Base-by-base conservation (phyloP, 2,329 filamentous ascomycete species). In the Daldinia sp. region DNA sequence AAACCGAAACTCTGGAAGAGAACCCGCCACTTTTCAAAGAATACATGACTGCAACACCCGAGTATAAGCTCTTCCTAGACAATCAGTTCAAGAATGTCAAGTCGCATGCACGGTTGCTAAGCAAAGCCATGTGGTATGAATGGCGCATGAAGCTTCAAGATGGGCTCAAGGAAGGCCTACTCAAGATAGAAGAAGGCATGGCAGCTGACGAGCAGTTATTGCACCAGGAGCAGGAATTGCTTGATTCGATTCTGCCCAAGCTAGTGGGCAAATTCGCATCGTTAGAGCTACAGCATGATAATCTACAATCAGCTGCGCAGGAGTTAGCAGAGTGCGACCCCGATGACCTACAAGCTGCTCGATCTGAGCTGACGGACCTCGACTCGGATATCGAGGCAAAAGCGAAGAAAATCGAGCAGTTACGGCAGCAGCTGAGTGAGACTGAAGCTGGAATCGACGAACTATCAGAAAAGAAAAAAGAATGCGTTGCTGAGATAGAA, bases 61-160 rank as follows among this genome's bases (percentile, higher is more conserved):
- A 97, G 69, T 90, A 97, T 77, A 94, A 93, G 76, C 82, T 89
- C 3, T 86, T 97, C 59, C 97, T 99, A 90, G 95, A 99, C 81
- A 96, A 93, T 72, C 94, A 98, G 78, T 96, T 99, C 84, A 96
- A 97, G 80, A 98, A 98, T 76, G 92, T 97, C 80, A 98, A 98
- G 83, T 94, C 93, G 0, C 92, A 97, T 78, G 93, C 95, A 15
- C 89, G 96, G 28, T 86, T 98, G 13, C 84, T 94, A 58, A 98
- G 95, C 82, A 98, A 98, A 78, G 93, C 93, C 64, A 94, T 96
- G 84, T 99, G 96, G 96, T 99, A 99, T 78, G 92, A 95, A 76
- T 99, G 96, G 96, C 91, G 96, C 44, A 95, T 93, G 86, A 95
- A 96, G 75, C 86, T 98, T 26, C 90, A 94, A 63, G 82, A 90